Base-by-base conservation (phyloP, 495 filamentous ascomycete species). In the Chaetomium tenue region DNA sequence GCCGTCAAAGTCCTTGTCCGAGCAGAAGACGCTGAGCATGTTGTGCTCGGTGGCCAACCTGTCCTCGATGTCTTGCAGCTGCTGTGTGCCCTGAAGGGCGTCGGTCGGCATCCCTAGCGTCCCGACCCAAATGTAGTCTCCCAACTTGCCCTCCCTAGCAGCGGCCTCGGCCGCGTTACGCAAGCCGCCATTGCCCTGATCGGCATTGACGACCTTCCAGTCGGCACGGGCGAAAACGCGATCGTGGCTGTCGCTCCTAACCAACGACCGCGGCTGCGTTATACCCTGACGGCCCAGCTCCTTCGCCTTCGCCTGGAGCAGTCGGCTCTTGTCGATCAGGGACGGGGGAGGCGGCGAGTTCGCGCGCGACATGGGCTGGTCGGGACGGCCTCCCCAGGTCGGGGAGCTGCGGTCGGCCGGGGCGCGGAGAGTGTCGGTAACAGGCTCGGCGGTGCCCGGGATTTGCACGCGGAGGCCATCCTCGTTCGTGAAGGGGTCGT, bases 101-200 rank as follows among this genome's bases (percentile, higher is more conserved):
- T 96, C 92, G 0, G 91, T 96, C 0, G 93, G 92, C 85, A 96
- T 96, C 15, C 93, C 93, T 60, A 96, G 75, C 1, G 92, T 93
- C 20, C 93, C 93, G 42, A 97, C 89, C 88, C 89, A 95, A n/a
- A 86, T 85, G 70, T 89, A 86, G 44, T 92, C 87, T 18, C 83
- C 81, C 22, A 89, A 68, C 54, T 81, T 78, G 37, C 86, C 87
- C 18, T 84, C 81, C 48, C 90, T 80, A 30, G 83, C 80, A 1
- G 89, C 89, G 13, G 92, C 91, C 63, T 88, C 84, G 18, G 94
- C 86, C 0, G 93, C 92, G 71, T 96, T 97, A 63, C 87, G 86
- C 58, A 97, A 82, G 25, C 91, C 93, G 18, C 91, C 92, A 75
- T 97, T 97, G 50, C 92, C 92, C 74, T 93, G 91, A 59, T 94